Evolutionary conservation across 352 stramenopile species (phyloP).

Genomic region (Phytophthora niederhauseri): DNA sequence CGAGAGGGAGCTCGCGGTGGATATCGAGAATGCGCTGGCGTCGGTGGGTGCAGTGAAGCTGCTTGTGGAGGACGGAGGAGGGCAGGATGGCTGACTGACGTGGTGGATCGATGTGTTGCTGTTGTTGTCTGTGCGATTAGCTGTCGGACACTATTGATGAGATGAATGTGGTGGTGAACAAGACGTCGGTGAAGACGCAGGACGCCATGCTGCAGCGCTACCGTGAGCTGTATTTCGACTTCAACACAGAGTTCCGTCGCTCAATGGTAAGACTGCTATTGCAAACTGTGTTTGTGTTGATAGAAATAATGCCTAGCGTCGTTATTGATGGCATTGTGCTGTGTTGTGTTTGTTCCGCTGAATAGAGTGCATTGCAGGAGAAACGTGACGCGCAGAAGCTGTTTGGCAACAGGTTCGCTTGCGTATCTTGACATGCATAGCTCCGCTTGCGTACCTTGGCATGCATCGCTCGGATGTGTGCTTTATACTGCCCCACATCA

Average conservation of each 20-base stretch:
- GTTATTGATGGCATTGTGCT: too few species aligned
- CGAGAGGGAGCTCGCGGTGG: conserved; percentile 66
- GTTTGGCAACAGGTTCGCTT: conserved; percentile 71
- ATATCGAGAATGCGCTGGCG: conserved; percentile 81
- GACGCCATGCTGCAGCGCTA: conserved; percentile 95
- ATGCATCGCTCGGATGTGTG: not conserved
- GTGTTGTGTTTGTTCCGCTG: too few species aligned
- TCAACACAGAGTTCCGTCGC: conserved; percentile 94
- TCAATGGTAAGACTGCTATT: conserved; percentile 59
- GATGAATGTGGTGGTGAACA: conserved; percentile 79
- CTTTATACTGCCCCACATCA: not conserved
- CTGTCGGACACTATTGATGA: conserved; percentile 87
- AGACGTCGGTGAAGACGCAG: conserved; percentile 77
- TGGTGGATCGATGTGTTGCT: not conserved
- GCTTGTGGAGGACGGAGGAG: not conserved
- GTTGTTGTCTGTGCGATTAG: conserved; percentile 28
- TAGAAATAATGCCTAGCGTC: too few species aligned
- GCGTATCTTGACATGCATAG: not conserved
- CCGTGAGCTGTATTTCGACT: conserved; percentile 96
- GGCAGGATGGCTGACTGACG: not conserved
- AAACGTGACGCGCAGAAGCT: conserved; percentile 85
- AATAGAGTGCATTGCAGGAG: conserved; percentile 76
- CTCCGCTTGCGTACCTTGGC: not conserved
- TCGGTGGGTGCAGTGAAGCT: conserved; percentile 39
- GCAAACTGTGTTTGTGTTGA: not conserved